Conservation (phyloP, 2,329 filamentous ascomycete genomes). For the Graphiopsis chlorocephala region DNA sequence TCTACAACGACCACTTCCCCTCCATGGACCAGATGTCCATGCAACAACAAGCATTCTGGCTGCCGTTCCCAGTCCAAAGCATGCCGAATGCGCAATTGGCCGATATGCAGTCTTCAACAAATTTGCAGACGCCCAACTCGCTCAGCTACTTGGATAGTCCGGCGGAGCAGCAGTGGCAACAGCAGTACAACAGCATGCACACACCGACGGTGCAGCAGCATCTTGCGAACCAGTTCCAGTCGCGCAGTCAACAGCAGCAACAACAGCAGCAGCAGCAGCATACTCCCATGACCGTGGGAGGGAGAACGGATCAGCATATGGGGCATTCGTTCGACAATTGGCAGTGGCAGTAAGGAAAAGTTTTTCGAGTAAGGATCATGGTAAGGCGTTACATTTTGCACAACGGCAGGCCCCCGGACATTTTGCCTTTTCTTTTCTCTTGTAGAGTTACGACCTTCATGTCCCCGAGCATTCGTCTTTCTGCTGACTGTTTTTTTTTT, state of each 20-base stretch:
- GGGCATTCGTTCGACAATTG: not conserved
- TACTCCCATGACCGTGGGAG: not conserved
- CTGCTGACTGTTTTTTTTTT: not conserved
- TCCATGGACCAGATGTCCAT: conserved; percentile 8
- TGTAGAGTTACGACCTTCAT: not conserved
- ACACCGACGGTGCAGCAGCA: conserved; percentile 8
- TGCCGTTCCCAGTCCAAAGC: conserved; percentile 12
- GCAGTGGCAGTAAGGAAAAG: not conserved
- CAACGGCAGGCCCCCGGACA: not conserved
- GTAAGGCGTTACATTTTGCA: not conserved
- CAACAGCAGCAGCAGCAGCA: not conserved
- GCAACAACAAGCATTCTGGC: conserved; percentile 12
- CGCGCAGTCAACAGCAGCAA: not conserved
- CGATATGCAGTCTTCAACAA: not conserved
- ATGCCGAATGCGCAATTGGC: conserved; percentile 10
- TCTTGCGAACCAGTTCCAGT: not conserved
- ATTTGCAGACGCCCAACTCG: not conserved
- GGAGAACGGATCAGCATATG: conserved; percentile 3
- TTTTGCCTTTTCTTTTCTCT: not conserved
- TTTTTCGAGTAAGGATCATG: not conserved
- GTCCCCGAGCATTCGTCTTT: not conserved
- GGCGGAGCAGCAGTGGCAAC: conserved; percentile 8
- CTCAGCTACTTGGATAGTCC: not conserved
- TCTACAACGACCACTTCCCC: conserved; percentile 1
- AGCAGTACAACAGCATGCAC: conserved; percentile 9